These are phyloP conservation scores for Isoetes taiwanensis DNA, from an alignment of 75 land plant species.

Conservation along the genomic window DNA sequence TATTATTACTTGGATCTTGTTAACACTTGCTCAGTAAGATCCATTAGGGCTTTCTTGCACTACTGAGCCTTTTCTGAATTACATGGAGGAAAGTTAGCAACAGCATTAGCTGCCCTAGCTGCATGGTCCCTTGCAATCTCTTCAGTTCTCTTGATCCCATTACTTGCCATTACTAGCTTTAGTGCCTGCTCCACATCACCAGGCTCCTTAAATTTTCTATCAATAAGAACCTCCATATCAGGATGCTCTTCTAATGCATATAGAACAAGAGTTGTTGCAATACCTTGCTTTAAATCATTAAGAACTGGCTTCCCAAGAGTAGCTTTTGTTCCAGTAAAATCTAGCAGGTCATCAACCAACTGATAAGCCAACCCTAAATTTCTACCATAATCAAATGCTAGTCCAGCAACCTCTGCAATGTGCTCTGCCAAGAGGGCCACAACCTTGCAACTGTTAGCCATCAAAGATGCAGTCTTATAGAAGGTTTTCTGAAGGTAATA, in stretches of 20 bases:
- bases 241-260: slow-evolving; percentile 88
- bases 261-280: slow-evolving; percentile 69
- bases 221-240: slow-evolving; percentile 41
- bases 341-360: slow-evolving; percentile 85
- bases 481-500: slow-evolving; percentile 93
- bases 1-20: slow-evolving; percentile 74
- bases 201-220: slow-evolving; percentile 51
- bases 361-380: slow-evolving; percentile 92
- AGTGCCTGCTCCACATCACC: slow-evolving; percentile 72
- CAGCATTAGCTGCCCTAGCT: slow-evolving; percentile 48
- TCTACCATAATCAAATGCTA: slow-evolving; percentile 88
- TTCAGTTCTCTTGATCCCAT: slow-evolving; percentile 51
- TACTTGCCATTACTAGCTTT: slow-evolving; percentile 52
- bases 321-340: slow-evolving; percentile 77
- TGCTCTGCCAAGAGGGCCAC: slow-evolving; percentile 92
- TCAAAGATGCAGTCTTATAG: slow-evolving; percentile 91
- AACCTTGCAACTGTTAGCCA: slow-evolving; percentile 96
- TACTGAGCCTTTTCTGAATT: slow-evolving; percentile 36
- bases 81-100: slow-evolving; percentile 56
- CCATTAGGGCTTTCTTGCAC: slow-evolving; percentile 64
- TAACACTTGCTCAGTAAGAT: slow-evolving; percentile 57
- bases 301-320: slow-evolving; percentile 85
- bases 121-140: slow-evolving; percentile 72
- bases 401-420: slow-evolving; percentile 61
- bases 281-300: slow-evolving; percentile 73